Evolutionary conservation across 2,329 filamentous ascomycete genomes (phyloP).

Genomic region (Diaporthe destruens): DNA sequence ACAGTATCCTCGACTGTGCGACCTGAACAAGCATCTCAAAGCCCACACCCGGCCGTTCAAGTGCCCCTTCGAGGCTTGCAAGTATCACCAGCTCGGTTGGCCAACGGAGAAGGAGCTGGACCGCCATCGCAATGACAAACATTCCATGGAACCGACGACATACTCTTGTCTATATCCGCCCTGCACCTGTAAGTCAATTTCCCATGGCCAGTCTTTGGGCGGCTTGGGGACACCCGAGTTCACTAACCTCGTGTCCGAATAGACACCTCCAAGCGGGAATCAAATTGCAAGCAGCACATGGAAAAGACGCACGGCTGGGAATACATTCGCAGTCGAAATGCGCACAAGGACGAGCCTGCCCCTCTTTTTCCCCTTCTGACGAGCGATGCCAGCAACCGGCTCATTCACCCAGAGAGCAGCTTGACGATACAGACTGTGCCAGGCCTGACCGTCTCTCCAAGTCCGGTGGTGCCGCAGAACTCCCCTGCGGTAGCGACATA

Average conservation of each 20-base stretch:
- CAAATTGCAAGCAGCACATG: constrained; percentile 89
- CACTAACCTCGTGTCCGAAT: not conserved
- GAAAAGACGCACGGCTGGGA: constrained; percentile 82
- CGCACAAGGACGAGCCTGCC: constrained; percentile 22
- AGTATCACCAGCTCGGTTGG: constrained; percentile 78
- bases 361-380: not conserved
- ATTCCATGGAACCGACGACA: constrained; percentile 72
- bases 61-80: constrained; percentile 74
- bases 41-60: constrained; percentile 65
- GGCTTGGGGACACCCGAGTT: not conserved
- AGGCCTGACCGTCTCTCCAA: constrained; percentile 35
- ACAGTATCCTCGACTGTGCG: constrained; percentile 49
- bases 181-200: constrained; percentile 64
- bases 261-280: constrained; percentile 79
- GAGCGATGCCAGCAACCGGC: not conserved
- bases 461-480: constrained; percentile 25
- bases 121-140: constrained; percentile 83
- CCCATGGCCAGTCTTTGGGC: not conserved
- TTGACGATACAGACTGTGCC: constrained; percentile 39
- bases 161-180: constrained; percentile 75
- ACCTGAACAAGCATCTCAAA: constrained; percentile 51
- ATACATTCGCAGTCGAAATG: constrained; percentile 77
- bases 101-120: constrained; percentile 85
- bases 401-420: constrained; percentile 13
- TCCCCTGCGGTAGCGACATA: constrained; percentile 27